Conservation (phyloP, 441 rosid genomes). For the Populus hybrid region DNA sequence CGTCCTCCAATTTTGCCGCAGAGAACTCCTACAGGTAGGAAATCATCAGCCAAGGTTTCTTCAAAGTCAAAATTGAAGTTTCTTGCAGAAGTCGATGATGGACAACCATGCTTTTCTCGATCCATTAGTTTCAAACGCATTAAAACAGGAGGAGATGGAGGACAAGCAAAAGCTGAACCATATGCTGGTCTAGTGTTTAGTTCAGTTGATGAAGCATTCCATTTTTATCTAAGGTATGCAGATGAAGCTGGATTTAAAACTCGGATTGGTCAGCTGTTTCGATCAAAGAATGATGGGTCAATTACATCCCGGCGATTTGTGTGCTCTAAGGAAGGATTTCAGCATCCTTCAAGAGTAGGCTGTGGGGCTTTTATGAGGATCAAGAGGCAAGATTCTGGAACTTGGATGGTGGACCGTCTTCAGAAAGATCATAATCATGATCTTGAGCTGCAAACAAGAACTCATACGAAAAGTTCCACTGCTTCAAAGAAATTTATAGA, state of each 20-base stretch:
- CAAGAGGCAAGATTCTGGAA: conserved; percentile 70
- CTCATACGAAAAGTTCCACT: conserved; percentile 28
- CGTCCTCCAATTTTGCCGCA: conserved; percentile 22
- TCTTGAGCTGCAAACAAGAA: conserved; percentile 37
- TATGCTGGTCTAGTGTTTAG: conserved; percentile 55
- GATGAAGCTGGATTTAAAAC: conserved; percentile 66
- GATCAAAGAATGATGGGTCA: conserved; percentile 76
- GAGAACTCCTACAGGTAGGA: conserved; percentile 35
- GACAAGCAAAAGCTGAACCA: conserved; percentile 44
- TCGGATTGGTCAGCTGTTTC: conserved; percentile 84
- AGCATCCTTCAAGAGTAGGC: conserved; percentile 89
- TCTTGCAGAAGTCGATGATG: conserved; percentile 40
- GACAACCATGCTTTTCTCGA: conserved; percentile 42
- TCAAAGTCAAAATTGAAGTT: conserved; percentile 49
- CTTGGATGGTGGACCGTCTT: conserved; percentile 83
- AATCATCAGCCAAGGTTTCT: conserved; percentile 35
- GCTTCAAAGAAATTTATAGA: conserved; percentile 57
- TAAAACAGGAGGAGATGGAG: conserved; percentile 48
- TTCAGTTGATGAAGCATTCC: conserved; percentile 74
- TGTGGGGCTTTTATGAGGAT: conserved; percentile 95
- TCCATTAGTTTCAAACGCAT: conserved; percentile 50
- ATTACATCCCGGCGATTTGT: conserved; percentile 85
- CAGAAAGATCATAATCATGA: conserved; percentile 76
- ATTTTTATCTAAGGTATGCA: conserved; percentile 62
- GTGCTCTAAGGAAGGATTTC: conserved; percentile 92